These are phyloP conservation scores for Mycosphaerella sp. DNA, from an alignment of 2,329 filamentous ascomycete species.

Conservation along the genomic window DNA sequence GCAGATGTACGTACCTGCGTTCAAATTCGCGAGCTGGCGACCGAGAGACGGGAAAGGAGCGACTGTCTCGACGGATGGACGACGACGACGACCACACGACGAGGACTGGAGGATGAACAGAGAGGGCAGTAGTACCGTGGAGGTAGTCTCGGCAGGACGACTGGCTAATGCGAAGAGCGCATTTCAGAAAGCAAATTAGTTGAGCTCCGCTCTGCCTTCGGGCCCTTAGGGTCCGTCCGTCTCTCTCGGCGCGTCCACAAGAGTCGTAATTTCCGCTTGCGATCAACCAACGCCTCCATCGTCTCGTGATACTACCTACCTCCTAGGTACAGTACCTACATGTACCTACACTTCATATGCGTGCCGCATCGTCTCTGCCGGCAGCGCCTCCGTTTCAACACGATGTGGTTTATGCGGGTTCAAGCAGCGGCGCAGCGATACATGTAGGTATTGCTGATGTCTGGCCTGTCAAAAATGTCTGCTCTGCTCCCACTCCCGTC, in stretches of 20 bases:
- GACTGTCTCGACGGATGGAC: background rate
- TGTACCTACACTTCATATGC: too few species aligned
- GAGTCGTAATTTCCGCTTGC: constrained; percentile 6
- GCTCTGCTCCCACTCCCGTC: too few species aligned
- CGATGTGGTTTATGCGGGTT: background rate
- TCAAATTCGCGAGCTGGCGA: background rate
- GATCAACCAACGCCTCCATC: constrained; percentile 2
- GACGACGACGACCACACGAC: background rate
- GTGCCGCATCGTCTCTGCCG: background rate
- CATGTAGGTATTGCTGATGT: background rate
- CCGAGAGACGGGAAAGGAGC: constrained; percentile 8
- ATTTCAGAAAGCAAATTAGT: constrained; percentile 8
- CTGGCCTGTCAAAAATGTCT: too few species aligned
- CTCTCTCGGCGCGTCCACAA: constrained; percentile 9
- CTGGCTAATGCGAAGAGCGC: constrained; percentile 3
- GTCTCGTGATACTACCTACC: background rate
- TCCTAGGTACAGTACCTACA: too few species aligned
- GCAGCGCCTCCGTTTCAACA: too few species aligned
- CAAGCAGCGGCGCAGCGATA: background rate
- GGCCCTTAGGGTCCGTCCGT: constrained; percentile 6
- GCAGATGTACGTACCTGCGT: constrained; percentile 6
- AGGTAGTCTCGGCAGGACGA: background rate
- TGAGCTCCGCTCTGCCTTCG: constrained; percentile 8
- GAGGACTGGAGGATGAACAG: background rate
- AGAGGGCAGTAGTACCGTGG: too few species aligned